Percentiles rank a stretch among this genome's conserved stretches.
phyloP scores from a whole-genome alignment of 345 rosid species.

The Eucalyptus fibrosa region DNA sequence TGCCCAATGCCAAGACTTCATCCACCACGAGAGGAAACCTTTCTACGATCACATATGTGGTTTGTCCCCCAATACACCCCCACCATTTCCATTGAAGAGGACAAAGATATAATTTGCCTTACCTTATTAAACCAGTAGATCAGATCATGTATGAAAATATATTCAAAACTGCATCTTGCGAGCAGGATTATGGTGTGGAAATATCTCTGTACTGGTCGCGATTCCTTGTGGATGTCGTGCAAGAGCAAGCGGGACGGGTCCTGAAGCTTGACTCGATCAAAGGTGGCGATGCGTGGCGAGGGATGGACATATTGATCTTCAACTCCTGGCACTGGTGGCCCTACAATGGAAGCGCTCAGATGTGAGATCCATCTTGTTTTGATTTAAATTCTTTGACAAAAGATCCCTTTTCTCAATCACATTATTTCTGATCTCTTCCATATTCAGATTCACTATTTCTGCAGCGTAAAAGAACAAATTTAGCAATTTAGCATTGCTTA shows the following conservation, averaged over 20 bases:
- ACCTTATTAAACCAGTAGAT: neutral
- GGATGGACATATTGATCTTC: conserved; percentile 80
- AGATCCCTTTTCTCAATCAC: neutral
- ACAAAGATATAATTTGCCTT: neutral
- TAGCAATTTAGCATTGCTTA: neutral
- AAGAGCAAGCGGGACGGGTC: conserved; percentile 22
- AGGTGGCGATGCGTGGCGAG: conserved; percentile 55
- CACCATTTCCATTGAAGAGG: neutral
- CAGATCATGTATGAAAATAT: neutral
- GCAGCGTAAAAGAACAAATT: neutral
- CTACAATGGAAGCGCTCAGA: conserved; percentile 48
- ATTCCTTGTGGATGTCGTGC: conserved; percentile 1
- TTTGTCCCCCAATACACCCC: neutral
- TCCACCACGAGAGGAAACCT: conserved; percentile 28
- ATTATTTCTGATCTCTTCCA: neutral
- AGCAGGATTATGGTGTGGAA: neutral
- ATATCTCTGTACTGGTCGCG: neutral
- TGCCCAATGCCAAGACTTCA: conserved; percentile 46
- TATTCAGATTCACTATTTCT: neutral
- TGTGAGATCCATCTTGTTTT: conserved; percentile 16
- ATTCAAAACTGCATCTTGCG: neutral
- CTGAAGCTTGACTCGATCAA: conserved; percentile 64
- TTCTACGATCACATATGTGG: conserved; percentile 54
- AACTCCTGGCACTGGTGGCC: conserved; percentile 98
- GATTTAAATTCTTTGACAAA: neutral